Evolutionary conservation across 1,139 yeast genomes (phyloP), one percentile per base, ranked within the genome.

Genomic region (Nakaseomyces nivariensis): DNA sequence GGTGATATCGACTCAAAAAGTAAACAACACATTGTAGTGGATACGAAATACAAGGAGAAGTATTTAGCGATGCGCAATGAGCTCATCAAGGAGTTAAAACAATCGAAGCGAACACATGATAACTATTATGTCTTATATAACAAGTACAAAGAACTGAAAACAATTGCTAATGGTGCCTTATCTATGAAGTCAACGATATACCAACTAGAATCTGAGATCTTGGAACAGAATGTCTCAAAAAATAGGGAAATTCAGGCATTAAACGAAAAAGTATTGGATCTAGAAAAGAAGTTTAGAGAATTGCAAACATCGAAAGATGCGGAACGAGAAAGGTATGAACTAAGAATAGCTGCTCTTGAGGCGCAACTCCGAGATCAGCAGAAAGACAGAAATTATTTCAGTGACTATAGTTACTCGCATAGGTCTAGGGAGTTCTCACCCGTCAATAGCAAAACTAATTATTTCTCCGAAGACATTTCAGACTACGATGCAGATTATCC

Each of bases 131-230:
- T 67, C 49, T 65, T 77, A 32, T 70, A 72, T 33, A 58, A 67
- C 45, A 74, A 73, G 56, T 76, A 76, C 57, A 66, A 71, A 41
- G 66, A 65, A 13, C 58, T 75, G 52, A 73, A 72, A 46, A 43
- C 31, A 13, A 45, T 45, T 9, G 26, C 43, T 26, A 48, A 46
- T 27, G 46, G 41, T 31, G n/a, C 48, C 11, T 10, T 48, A 40
- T 43, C 42, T 38, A 33, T 51, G 51, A 43, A 55, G 56, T 56
- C 8, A 48, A 48, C 27, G 11, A 33, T 7, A 38, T 58, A 32
- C 52, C 22, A 31, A 17, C 24, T 37, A 31, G 33, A 41, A 25
- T 24, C 48, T 8, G 32, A 33, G 42, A 34, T 46, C 17, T 17
- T 41, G n/a, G 48, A 41, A 29, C 44, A 46, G 44, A 38, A 38